Evolutionary conservation across 768 basidiomycete genomes (phyloP).

Genomic region (Lactarius evosmus): DNA sequence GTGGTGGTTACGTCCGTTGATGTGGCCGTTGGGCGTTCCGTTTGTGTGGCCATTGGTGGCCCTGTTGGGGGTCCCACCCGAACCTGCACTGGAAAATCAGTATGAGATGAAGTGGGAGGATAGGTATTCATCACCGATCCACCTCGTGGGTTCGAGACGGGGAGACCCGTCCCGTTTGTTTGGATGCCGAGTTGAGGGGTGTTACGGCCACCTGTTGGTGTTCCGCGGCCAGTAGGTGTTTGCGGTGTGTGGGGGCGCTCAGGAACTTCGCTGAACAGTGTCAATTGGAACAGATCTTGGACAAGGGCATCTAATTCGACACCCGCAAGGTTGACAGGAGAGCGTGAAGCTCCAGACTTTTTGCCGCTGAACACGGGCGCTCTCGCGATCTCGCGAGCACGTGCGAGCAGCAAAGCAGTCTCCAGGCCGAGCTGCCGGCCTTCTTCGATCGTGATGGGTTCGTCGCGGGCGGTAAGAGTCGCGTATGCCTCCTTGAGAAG

Average conservation of each 20-base stretch:
- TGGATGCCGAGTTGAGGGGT: slow-evolving; percentile 19
- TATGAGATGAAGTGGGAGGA: slow-evolving; percentile 22
- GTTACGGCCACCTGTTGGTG: slow-evolving; percentile 19
- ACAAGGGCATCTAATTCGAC: slow-evolving; percentile 22
- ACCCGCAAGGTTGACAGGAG: slow-evolving; percentile 2
- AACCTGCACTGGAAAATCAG: slow-evolving; percentile 24
- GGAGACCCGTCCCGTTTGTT: slow-evolving; percentile 11
- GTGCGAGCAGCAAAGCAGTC: slow-evolving; percentile 49
- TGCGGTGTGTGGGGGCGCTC: slow-evolving; percentile 18
- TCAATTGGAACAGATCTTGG: slow-evolving; percentile 23
- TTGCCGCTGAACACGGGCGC: slow-evolving; percentile 1
- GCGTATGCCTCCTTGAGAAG: slow-evolving; percentile 53
- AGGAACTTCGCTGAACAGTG: background rate
- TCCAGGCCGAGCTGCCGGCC: slow-evolving; percentile 55
- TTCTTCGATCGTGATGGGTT: slow-evolving; percentile 52
- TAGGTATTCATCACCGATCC: slow-evolving; percentile 29
- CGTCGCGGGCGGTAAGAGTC: slow-evolving; percentile 48
- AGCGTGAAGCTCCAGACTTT: background rate
- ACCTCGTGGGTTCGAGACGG: slow-evolving; percentile 26
- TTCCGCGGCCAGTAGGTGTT: slow-evolving; percentile 20
- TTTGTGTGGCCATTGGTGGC: slow-evolving; percentile 19
- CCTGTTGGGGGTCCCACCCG: slow-evolving; percentile 16
- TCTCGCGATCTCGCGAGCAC: slow-evolving; percentile 45
- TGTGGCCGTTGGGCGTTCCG: slow-evolving; percentile 4
- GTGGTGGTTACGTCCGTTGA: slow-evolving; percentile 6